A percentile compares a stretch with the other conserved stretches of the same genome.
phyloP scores from a whole-genome alignment of 805 yeast genomes.

The Komagataella kurtzmanii region DNA sequence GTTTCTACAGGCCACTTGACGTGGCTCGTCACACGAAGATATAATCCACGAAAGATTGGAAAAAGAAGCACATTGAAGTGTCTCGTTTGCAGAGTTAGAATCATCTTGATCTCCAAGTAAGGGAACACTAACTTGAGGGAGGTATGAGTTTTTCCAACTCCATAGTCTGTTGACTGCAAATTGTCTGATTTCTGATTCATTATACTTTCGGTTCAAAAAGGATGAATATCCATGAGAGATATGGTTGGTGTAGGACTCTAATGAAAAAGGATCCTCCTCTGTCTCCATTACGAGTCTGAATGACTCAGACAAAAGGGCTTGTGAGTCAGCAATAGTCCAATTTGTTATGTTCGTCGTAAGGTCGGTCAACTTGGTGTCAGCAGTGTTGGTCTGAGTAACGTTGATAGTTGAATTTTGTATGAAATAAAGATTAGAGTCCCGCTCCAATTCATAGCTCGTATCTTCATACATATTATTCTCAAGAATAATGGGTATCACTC shows the following conservation, averaged over 20 bases:
- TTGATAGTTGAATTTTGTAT: not conserved
- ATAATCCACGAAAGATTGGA: not conserved
- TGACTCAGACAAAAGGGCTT: not conserved
- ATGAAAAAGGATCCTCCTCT: not conserved
- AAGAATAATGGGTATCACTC: not conserved
- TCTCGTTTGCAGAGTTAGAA: not conserved
- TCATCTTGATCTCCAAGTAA: not conserved
- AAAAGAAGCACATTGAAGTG: not conserved
- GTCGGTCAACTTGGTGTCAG: not conserved
- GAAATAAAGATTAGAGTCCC: not conserved
- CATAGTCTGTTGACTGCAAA: not conserved
- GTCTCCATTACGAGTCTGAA: not conserved
- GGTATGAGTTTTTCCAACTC: not conserved
- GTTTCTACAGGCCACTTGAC: slow-evolving; percentile 42
- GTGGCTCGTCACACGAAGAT: not conserved
- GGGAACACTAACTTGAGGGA: not conserved
- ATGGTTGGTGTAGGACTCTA: not conserved
- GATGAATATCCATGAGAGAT: not conserved
- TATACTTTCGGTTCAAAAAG: not conserved
- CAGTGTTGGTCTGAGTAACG: not conserved
- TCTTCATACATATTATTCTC: not conserved
- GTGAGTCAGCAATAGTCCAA: not conserved
- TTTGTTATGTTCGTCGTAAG: not conserved
- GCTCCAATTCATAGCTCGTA: not conserved
- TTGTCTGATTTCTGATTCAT: not conserved